phyloP scores from a whole-genome alignment of 306 rosid species.

The Cucurbita ficifolia region DNA sequence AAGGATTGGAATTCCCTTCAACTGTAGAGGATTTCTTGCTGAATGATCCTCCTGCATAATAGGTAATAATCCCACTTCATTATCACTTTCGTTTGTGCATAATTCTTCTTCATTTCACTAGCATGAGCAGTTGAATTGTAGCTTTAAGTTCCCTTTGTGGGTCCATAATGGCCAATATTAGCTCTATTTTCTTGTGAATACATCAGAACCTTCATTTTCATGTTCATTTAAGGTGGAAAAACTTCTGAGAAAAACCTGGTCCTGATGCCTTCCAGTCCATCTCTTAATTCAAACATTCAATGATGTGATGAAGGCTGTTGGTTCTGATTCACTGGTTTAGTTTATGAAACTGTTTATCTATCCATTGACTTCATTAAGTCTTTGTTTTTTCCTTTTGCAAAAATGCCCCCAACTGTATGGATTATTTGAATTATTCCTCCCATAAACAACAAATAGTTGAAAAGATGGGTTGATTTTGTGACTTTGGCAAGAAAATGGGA shows the following conservation, averaged over 20 bases:
- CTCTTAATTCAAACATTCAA: background rate
- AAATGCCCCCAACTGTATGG: too few relatives aligned
- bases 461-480: background rate
- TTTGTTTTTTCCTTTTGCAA: too few relatives aligned
- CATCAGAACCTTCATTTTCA: too few relatives aligned
- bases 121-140: background rate
- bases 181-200: background rate
- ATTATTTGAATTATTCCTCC: background rate
- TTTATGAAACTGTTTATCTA: background rate
- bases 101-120: background rate
- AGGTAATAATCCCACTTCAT: constrained; percentile 1
- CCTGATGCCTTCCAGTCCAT: too few relatives aligned
- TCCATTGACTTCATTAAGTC: background rate
- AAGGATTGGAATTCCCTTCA: constrained; percentile 61
- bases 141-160: background rate
- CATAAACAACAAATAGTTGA: background rate
- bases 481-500: background rate
- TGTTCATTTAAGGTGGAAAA: too few relatives aligned
- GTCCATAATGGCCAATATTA: background rate
- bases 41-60: constrained; percentile 40
- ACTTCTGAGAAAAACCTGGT: too few relatives aligned
- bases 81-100: background rate
- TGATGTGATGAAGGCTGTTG: background rate
- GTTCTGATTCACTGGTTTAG: background rate
- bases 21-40: constrained; percentile 54